These are phyloP conservation scores for Vitis hybrid DNA, from an alignment of 177 flowering plant species.

Conservation along the genomic window DNA sequence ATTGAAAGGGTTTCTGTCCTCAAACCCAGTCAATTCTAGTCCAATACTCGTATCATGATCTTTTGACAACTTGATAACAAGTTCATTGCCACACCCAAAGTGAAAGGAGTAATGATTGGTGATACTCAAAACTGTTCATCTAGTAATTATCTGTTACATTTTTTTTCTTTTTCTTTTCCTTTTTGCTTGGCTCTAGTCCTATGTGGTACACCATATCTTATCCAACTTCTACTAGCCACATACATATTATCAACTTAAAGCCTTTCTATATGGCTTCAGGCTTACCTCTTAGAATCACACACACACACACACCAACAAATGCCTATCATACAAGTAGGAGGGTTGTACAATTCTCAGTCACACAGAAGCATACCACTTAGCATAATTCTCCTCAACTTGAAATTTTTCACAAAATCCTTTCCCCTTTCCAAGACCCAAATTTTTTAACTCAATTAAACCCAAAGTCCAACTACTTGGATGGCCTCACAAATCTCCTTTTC, in stretches of 20 bases:
- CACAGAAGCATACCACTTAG: slow-evolving; percentile 1
- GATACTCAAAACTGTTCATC: neutral
- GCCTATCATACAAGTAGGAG: slow-evolving; percentile 4
- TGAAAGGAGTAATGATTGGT: neutral
- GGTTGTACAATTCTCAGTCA: slow-evolving; percentile 12
- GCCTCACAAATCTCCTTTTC: too few relatives aligned
- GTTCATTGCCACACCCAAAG: neutral
- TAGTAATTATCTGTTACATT: neutral
- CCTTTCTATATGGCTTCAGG: slow-evolving; percentile 4
- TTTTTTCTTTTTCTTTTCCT: neutral
- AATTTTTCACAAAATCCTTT: neutral
- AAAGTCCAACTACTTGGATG: too few relatives aligned
- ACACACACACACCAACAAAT: slow-evolving; percentile 4
- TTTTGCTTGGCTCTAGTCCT: neutral
- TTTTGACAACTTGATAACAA: slow-evolving; percentile 7
- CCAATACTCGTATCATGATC: neutral
- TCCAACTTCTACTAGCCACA: slow-evolving; percentile 17
- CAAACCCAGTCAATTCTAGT: neutral
- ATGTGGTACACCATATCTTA: slow-evolving; percentile 5
- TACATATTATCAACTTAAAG: slow-evolving; percentile 12
- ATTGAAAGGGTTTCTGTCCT: neutral
- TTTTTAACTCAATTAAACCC: too few relatives aligned
- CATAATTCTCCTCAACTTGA: neutral
- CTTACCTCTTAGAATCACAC: neutral
- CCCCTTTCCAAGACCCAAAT: neutral